Conservation (phyloP, 2,329 filamentous ascomycete species). For the Phialophora macrospora region DNA sequence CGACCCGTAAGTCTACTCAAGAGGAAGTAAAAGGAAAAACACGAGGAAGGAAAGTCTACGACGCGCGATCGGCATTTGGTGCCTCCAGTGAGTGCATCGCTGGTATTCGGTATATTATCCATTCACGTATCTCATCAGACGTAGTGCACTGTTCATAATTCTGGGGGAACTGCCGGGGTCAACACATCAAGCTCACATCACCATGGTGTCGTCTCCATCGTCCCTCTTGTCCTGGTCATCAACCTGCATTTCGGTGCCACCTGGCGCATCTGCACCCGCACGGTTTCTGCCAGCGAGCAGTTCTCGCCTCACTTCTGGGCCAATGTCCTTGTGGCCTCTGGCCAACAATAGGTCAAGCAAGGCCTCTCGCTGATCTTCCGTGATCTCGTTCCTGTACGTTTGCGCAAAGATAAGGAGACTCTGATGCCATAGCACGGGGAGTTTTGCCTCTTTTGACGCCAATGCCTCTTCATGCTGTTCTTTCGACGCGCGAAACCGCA, state of each 20-base stretch:
- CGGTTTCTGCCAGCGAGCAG: slow-evolving; percentile 84
- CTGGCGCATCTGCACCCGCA: slow-evolving; percentile 67
- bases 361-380: slow-evolving; percentile 90
- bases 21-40: too few relatives aligned
- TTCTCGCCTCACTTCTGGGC: slow-evolving; percentile 87
- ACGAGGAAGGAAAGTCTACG: not conserved
- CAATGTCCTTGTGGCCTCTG: slow-evolving; percentile 84
- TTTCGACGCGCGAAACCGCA: slow-evolving; percentile 75
- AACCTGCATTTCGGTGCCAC: slow-evolving; percentile 70
- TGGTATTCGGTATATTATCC: not conserved
- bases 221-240: slow-evolving; percentile 77
- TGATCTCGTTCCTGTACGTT: slow-evolving; percentile 93
- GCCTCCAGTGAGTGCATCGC: not conserved
- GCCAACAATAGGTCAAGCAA: slow-evolving; percentile 83
- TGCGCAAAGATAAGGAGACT: slow-evolving; percentile 90
- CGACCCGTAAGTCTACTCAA: too few relatives aligned
- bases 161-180: not conserved
- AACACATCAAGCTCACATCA: slow-evolving; percentile 21
- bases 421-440: slow-evolving; percentile 97
- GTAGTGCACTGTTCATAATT: not conserved
- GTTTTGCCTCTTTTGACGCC: slow-evolving; percentile 58
- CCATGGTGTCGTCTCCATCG: slow-evolving; percentile 40
- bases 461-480: slow-evolving; percentile 63
- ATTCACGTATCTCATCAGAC: not conserved
- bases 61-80: not conserved